phyloP scores from a whole-genome alignment of 2,329 filamentous ascomycete species.

The Fusarium sp. region DNA sequence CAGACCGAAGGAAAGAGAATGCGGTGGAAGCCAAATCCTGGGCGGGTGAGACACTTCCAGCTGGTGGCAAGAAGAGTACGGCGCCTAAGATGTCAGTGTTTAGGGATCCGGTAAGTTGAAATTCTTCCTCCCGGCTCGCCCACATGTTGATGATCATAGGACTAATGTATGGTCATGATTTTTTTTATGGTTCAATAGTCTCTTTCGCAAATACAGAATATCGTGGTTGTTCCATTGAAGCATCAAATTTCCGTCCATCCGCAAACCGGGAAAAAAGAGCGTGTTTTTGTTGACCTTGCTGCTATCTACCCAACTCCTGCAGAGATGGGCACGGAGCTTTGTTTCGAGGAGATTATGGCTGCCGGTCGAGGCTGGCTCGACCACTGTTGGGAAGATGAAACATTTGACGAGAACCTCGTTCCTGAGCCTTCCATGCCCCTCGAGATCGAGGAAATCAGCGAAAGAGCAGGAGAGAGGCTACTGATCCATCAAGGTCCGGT shows the following conservation, averaged over 20 bases:
- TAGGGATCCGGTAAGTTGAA: conserved; percentile 83
- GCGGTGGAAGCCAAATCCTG: conserved; percentile 85
- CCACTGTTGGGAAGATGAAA: conserved; percentile 63
- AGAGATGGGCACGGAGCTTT: conserved; percentile 77
- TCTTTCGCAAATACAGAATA: conserved; percentile 69
- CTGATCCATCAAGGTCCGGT: conserved; percentile 44
- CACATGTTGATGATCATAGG: conserved; percentile 91
- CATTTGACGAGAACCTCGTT: conserved; percentile 47
- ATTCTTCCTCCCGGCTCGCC: conserved; percentile 52
- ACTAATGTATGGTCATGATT: conserved; percentile 78
- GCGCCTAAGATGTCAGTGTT: conserved; percentile 87
- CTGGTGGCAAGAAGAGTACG: conserved; percentile 80
- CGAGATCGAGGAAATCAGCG: conserved; percentile 46
- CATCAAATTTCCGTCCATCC: conserved; percentile 86
- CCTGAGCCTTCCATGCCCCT: conserved; percentile 41
- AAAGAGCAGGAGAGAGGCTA: conserved; percentile 37
- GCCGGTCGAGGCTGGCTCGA: conserved; percentile 75
- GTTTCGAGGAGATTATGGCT: conserved; percentile 92
- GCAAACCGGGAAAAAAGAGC: conserved; percentile 82
- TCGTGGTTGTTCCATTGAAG: conserved; percentile 74
- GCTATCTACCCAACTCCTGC: conserved; percentile 83
- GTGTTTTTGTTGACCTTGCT: conserved; percentile 87
- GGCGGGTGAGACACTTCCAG: conserved; percentile 90
- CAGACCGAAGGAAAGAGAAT: conserved; percentile 95
- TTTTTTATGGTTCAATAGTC: conserved; percentile 61